Percentiles rank a stretch among this genome's conserved stretches.
Conservation (phyloP, 805 yeast genomes). For the Kluyveromyces lactis region DNA sequence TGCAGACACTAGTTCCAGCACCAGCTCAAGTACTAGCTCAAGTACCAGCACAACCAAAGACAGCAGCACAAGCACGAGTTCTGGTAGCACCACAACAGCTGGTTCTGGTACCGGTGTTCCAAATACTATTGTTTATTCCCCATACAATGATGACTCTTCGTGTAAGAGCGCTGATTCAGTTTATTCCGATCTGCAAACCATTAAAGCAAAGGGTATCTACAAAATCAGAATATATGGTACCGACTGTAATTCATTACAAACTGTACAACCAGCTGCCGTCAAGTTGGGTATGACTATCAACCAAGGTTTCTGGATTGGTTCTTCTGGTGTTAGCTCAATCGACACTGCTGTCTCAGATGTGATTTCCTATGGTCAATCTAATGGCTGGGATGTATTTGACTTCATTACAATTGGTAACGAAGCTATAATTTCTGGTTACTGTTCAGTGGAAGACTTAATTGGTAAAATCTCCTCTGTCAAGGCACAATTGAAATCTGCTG, state of each 20-base stretch:
- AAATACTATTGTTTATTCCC: constrained; percentile 62
- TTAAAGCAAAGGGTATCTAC: constrained; percentile 52
- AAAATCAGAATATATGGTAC: constrained; percentile 76
- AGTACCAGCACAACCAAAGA: neutral
- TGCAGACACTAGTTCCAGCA: neutral
- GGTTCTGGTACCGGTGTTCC: constrained; percentile 36
- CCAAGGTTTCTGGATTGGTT: constrained; percentile 80
- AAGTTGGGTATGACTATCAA: constrained; percentile 60
- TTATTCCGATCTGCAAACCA: constrained; percentile 46
- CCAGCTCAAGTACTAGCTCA: neutral
- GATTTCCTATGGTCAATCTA: constrained; percentile 41
- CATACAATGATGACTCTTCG: constrained; percentile 57
- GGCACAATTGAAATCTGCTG: constrained; percentile 49
- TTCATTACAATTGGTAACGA: constrained; percentile 83
- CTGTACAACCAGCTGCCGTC: constrained; percentile 54
- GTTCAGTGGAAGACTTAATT: constrained; percentile 53
- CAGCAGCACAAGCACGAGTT: neutral
- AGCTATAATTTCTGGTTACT: constrained; percentile 60
- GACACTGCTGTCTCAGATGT: constrained; percentile 49
- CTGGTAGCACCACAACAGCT: constrained; percentile 13
- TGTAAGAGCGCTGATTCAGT: constrained; percentile 59
- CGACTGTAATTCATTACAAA: constrained; percentile 65
- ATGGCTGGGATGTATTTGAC: constrained; percentile 69
- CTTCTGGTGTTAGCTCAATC: constrained; percentile 59
- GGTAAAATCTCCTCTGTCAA: constrained; percentile 59